Conservation (phyloP, 768 basidiomycete genomes). For the Daedaleopsis nitida region DNA sequence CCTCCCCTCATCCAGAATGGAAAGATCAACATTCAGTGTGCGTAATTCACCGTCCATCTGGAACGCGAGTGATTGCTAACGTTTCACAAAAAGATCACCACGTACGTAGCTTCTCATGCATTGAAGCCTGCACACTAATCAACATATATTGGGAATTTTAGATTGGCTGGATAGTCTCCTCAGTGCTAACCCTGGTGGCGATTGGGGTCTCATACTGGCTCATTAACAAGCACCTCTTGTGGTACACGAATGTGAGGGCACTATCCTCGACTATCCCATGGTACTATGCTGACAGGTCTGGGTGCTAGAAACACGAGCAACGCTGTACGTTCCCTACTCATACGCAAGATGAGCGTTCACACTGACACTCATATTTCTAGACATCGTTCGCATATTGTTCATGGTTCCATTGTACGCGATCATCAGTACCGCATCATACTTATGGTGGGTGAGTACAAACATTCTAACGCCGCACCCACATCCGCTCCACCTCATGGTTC, state of each 20-base stretch:
- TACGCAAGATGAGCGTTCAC: not conserved
- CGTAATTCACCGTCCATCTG: conserved; percentile 5
- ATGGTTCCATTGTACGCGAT: conserved; percentile 78
- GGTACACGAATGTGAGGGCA: conserved; percentile 65
- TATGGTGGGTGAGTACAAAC: conserved; percentile 59
- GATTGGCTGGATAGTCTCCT: conserved; percentile 73
- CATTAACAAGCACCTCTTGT: conserved; percentile 69
- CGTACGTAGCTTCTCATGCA: conserved; percentile 37
- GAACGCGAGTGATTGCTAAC: not conserved
- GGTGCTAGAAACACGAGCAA: conserved; percentile 46
- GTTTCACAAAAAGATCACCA: conserved; percentile 48
- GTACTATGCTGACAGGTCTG: not conserved
- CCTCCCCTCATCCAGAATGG: conserved; percentile 67
- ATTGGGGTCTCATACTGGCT: conserved; percentile 68
- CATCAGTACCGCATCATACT: conserved; percentile 67
- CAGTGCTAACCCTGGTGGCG: conserved; percentile 58
- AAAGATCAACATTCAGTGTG: conserved; percentile 61
- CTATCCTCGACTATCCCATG: no score
- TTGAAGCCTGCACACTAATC: not conserved
- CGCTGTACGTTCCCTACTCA: conserved; percentile 46
- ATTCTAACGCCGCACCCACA: no score
- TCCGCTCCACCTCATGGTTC: no score
- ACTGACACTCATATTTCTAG: conserved; percentile 32
- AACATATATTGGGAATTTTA: conserved; percentile 22
- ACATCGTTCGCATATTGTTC: conserved; percentile 74